Conservation (phyloP, 2,329 filamentous ascomycete genomes). For the Malbranchea zuffiana region DNA sequence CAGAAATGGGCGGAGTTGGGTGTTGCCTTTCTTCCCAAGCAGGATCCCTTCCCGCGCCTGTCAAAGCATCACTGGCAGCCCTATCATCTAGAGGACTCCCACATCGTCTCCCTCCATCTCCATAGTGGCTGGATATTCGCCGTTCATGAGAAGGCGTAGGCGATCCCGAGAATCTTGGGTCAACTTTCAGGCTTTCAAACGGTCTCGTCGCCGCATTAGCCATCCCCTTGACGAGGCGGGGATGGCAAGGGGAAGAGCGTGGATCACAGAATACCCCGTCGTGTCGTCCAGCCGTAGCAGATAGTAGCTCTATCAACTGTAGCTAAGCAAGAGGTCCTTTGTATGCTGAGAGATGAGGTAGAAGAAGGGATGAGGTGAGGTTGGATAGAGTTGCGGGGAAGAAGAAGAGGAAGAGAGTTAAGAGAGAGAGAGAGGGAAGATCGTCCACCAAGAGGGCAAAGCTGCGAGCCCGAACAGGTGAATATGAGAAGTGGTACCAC, state of each 20-base stretch:
- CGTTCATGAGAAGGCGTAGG: conserved; percentile 1
- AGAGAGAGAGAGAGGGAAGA: neutral
- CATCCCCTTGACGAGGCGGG: conserved; percentile 11
- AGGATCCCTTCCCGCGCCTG: neutral
- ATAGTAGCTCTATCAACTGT: no score
- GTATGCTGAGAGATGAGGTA: neutral
- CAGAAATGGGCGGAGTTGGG: conserved; percentile 24
- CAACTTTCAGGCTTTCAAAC: conserved; percentile 9
- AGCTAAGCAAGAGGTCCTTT: no score
- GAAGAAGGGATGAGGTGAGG: neutral
- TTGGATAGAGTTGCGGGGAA: conserved; percentile 2
- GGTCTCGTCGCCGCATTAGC: conserved; percentile 10
- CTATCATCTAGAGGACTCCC: neutral
- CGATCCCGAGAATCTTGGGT: conserved; percentile 8
- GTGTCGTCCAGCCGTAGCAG: no score
- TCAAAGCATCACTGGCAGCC: neutral
- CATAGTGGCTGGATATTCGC: neutral
- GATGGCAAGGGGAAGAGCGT: conserved; percentile 4
- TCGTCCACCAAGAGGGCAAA: neutral
- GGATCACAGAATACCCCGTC: neutral
- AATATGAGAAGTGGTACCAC: no score
- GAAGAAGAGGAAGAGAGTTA: neutral
- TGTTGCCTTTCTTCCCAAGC: conserved; percentile 8
- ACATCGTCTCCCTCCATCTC: conserved; percentile 4
- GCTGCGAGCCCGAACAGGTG: neutral